Percentiles rank a stretch among this genome's conserved stretches.
Conservation (phyloP, 805 yeast species). For the Metschnikowia hibisci region DNA sequence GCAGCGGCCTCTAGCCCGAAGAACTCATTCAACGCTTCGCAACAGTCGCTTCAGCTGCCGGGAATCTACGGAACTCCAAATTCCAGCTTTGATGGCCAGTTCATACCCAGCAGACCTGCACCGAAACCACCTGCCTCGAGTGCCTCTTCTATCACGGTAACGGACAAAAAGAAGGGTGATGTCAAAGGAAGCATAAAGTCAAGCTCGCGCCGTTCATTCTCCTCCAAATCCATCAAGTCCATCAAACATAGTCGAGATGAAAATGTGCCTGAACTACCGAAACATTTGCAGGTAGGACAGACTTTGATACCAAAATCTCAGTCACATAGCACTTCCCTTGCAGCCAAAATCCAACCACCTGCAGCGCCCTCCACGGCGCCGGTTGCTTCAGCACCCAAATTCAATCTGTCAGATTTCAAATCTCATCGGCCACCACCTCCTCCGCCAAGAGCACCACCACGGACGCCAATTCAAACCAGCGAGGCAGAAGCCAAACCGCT, state of each 20-base stretch:
- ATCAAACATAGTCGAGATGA: slow-evolving; percentile 11
- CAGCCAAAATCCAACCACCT: slow-evolving; percentile 23
- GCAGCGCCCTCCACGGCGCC: slow-evolving; percentile 38
- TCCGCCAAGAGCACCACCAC: slow-evolving; percentile 25
- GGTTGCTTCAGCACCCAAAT: slow-evolving; percentile 26
- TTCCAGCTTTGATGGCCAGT: slow-evolving; percentile 33
- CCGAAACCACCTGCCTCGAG: slow-evolving; percentile 48
- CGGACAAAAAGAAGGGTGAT: background rate
- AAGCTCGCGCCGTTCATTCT: slow-evolving; percentile 26
- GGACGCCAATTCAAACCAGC: slow-evolving; percentile 4
- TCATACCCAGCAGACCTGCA: slow-evolving; percentile 65
- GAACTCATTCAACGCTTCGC: background rate
- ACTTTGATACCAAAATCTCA: slow-evolving; percentile 36
- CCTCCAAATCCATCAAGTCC: slow-evolving; percentile 36
- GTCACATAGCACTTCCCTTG: slow-evolving; percentile 38
- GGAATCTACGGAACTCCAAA: slow-evolving; percentile 1
- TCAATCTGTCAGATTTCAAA: slow-evolving; percentile 26
- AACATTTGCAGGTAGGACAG: background rate
- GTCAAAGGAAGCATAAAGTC: background rate
- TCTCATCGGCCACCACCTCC: slow-evolving; percentile 43
- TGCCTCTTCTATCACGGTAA: background rate
- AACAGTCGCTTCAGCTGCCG: background rate
- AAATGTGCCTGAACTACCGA: slow-evolving; percentile 20
- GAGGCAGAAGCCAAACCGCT: background rate
- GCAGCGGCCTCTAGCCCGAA: background rate